These are phyloP conservation scores for Fomitiporia mediterranea DNA, from an alignment of 1,284 basidiomycete species.

Conservation along the genomic window DNA sequence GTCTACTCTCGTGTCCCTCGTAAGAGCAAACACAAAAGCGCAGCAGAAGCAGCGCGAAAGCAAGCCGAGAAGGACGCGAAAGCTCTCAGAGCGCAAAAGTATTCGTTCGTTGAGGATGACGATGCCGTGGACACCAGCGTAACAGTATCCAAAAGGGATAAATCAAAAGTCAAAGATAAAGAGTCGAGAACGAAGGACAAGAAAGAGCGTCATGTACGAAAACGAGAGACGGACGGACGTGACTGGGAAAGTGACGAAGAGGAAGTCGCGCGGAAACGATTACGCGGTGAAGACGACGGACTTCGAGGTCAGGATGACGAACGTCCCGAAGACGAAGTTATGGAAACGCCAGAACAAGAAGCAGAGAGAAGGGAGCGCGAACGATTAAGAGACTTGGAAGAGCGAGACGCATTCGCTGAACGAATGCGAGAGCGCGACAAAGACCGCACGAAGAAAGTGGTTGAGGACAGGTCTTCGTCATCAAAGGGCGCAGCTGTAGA, in stretches of 20 bases:
- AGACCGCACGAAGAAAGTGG: slow-evolving; percentile 85
- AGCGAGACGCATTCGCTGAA: slow-evolving; percentile 91
- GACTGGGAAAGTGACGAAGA: slow-evolving; percentile 90
- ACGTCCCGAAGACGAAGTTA: slow-evolving; percentile 33
- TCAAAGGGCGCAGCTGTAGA: slow-evolving; percentile 71
- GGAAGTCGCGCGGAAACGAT: slow-evolving; percentile 66
- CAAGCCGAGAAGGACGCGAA: slow-evolving; percentile 69
- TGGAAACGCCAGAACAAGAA: slow-evolving; percentile 66
- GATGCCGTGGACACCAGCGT: slow-evolving; percentile 50
- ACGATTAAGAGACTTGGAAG: slow-evolving; percentile 73
- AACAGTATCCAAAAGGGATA: slow-evolving; percentile 30
- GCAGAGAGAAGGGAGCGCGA: slow-evolving; percentile 70
- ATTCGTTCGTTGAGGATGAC: slow-evolving; percentile 76
- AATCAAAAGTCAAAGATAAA: slow-evolving; percentile 43
- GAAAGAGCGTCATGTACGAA: slow-evolving; percentile 65
- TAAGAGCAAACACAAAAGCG: slow-evolving; percentile 61
- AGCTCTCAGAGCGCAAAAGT: slow-evolving; percentile 68
- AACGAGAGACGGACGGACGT: slow-evolving; percentile 71
- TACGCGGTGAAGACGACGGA: slow-evolving; percentile 41
- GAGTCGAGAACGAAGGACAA: slow-evolving; percentile 42
- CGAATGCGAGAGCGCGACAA: slow-evolving; percentile 82
- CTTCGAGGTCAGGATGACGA: slow-evolving; percentile 30
- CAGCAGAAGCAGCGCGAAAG: slow-evolving; percentile 47
- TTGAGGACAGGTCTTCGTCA: slow-evolving; percentile 87
- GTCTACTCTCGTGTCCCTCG: slow-evolving; percentile 77